Evolutionary conservation across 768 basidiomycete genomes (phyloP), one percentile per base, ranked within the genome.

Genomic region (Pleurotus tuoliensis): DNA sequence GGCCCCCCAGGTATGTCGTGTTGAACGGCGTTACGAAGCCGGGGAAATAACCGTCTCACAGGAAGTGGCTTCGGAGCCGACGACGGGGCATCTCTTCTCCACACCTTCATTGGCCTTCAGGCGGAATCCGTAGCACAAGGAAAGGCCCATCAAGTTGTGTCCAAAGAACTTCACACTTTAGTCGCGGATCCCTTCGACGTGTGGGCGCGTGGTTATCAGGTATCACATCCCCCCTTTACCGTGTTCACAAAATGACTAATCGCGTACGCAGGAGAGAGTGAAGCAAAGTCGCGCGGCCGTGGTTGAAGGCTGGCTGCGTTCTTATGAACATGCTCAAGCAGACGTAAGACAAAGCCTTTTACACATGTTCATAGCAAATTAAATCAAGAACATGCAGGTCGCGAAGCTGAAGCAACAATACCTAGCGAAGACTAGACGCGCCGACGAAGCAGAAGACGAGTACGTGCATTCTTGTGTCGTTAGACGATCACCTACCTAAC

Each of bases 371-470:
- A 34, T 34, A 11, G 11, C 30, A 34, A 34, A 9, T 8, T 34
- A 3, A 34, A 11, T 8, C 30, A 34, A 34, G 8, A 4, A 34
- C 9, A 34, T 34, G 6, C 38, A 61, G 60, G 88, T 92, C 4
- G 67, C 76, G 43, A 88, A 87, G 70, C 72, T 94, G 60, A 93
- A 90, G 71, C 80, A 86, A 51, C 77, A 82, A 54, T 96, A 96
- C 66, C 69, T 92, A 9, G 70, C 78, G 30, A 96, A 94, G 70
- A 86, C 82, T 0, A 82, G 91, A 54, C 82, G 82, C 40, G 94
- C 94, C 13, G 94, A 97, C 63, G 94, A 97, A 66, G 87, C 88
- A 6, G 93, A 93, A 67, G 94, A 97, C 67, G 94, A 96, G 94
- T 96, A 70, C 64, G 92, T 27, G n/a, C 39, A 16, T 44, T 52